These are phyloP conservation scores for Porosira glacialis DNA, from an alignment of 352 stramenopile genomes.

Conservation along the genomic window DNA sequence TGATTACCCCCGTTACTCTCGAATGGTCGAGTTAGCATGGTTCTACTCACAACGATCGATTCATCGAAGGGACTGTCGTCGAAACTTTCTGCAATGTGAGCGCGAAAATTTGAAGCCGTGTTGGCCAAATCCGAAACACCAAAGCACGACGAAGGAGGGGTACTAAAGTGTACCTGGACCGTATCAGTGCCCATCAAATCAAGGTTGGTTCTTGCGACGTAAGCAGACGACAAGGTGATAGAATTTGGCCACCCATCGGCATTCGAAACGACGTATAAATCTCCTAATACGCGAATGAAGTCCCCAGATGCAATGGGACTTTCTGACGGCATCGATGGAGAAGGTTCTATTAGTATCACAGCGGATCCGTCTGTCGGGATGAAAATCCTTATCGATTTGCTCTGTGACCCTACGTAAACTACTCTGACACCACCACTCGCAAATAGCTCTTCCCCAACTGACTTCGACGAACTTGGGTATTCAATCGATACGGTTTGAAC, in stretches of 20 bases:
- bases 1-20: conserved; percentile 28
- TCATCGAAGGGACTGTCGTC: conserved; percentile 73
- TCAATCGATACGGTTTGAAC: conserved; percentile 87
- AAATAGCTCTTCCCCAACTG: conserved; percentile 56
- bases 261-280: conserved; percentile 56
- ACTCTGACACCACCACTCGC: conserved; percentile 81
- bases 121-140: conserved; percentile 69
- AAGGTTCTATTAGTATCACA: conserved; percentile 42
- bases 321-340: conserved; percentile 20
- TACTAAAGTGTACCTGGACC: conserved; percentile 55
- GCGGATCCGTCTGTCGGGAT: conserved; percentile 40
- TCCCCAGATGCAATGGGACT: conserved; percentile 44
- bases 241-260: conserved; percentile 42
- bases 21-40: conserved; percentile 50
- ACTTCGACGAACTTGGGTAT: conserved; percentile 42
- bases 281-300: conserved; percentile 62
- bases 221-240: conserved; percentile 45
- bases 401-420: conserved; percentile 70
- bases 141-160: conserved; percentile 70
- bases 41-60: conserved; percentile 75
- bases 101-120: conserved; percentile 74
- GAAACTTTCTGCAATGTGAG: conserved; percentile 81
- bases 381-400: conserved; percentile 46
- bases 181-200: conserved; percentile 9
- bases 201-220: conserved; percentile 62